Conservation (phyloP, 495 filamentous ascomycete species). For the Aspergillus haitiensis region DNA sequence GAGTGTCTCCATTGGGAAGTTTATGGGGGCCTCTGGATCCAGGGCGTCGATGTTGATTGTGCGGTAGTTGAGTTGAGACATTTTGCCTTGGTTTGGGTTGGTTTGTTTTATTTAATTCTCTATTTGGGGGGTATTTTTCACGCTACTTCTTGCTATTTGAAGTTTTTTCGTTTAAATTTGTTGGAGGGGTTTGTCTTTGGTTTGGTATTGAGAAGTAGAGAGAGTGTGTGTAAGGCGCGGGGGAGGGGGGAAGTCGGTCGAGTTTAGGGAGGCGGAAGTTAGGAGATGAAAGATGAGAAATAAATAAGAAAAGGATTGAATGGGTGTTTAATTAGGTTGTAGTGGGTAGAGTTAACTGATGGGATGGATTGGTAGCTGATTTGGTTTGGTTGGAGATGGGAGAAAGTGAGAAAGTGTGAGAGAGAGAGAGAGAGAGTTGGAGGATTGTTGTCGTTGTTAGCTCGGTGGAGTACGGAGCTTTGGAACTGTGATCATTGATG, state of each 20-base stretch:
- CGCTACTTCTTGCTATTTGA: slow-evolving; percentile 6
- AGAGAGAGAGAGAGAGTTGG: slow-evolving; percentile 1
- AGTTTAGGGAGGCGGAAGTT: too few species aligned
- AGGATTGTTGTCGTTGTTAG: slow-evolving; percentile 5
- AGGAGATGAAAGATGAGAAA: neutral
- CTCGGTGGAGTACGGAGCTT: slow-evolving; percentile 3
- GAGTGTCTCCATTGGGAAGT: slow-evolving; percentile 82
- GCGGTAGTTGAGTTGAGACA: slow-evolving; percentile 73
- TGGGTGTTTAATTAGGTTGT: neutral
- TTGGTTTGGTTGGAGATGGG: neutral
- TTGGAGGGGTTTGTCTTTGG: slow-evolving; percentile 9
- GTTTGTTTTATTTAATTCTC: neutral
- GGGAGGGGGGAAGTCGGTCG: too few species aligned
- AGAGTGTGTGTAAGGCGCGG: neutral
- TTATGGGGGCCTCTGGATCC: slow-evolving; percentile 80
- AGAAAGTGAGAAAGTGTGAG: neutral
- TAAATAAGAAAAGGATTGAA: neutral
- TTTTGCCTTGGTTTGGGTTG: slow-evolving; percentile 34
- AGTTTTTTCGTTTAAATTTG: slow-evolving; percentile 6
- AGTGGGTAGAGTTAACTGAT: too few species aligned
- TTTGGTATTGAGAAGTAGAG: slow-evolving; percentile 1
- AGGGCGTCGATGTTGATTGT: slow-evolving; percentile 92
- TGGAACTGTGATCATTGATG: neutral
- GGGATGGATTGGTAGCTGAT: neutral
- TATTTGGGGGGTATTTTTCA: neutral